A percentile compares a stretch with the other conserved stretches of the same genome.
These are phyloP conservation scores for Trichomonas tenax DNA, from an alignment of 208 protist species.

Conservation along the genomic window DNA sequence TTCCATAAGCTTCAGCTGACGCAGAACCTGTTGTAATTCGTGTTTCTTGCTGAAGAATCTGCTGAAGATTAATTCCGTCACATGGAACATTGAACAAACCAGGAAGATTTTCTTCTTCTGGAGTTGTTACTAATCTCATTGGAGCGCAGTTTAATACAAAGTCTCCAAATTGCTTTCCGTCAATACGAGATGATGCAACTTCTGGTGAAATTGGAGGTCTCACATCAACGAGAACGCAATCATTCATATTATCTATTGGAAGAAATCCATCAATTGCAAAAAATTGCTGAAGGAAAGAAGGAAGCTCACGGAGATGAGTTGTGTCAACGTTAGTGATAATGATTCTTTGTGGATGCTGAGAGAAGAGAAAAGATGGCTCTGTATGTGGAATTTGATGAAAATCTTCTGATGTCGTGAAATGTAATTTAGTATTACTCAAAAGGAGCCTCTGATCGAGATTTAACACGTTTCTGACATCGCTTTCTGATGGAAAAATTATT, in stretches of 20 bases:
- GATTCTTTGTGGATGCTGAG: neutral
- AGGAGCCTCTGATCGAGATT: neutral
- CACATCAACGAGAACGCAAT: constrained; percentile 13
- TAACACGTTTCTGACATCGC: neutral
- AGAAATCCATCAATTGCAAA: neutral
- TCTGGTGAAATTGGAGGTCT: neutral
- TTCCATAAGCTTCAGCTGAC: neutral
- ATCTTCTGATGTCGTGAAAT: neutral
- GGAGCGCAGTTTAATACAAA: neutral
- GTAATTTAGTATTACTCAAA: neutral
- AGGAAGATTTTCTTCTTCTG: neutral
- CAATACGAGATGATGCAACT: neutral
- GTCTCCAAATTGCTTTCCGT: neutral
- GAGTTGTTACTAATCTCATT: neutral
- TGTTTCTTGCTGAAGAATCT: neutral
- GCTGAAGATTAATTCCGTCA: neutral
- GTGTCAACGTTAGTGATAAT: neutral
- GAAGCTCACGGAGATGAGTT: neutral
- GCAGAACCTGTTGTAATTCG: neutral
- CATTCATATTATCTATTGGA: neutral
- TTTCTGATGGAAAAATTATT: neutral
- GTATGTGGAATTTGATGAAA: neutral
- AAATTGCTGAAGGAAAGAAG: neutral
- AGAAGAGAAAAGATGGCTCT: neutral
- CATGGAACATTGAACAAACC: neutral